Conservation (phyloP, 768 basidiomycete species). For the Rhodotorula taiwanensis region DNA sequence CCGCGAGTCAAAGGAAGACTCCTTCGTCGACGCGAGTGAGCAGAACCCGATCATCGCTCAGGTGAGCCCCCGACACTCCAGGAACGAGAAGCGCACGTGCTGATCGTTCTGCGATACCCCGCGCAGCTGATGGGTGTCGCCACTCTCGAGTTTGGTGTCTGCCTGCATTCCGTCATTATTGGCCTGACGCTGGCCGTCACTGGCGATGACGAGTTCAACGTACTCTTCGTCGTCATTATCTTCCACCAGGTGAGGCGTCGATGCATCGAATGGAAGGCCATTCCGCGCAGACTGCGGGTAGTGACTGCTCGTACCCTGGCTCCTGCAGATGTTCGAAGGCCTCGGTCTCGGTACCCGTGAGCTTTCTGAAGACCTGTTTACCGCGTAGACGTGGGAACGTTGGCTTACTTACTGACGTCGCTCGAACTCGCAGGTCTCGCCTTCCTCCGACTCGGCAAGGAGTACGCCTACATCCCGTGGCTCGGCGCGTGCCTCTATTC, state of each 20-base stretch:
- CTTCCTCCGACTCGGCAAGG: slow-evolving; percentile 37
- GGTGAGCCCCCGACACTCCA: neutral
- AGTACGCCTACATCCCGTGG: slow-evolving; percentile 23
- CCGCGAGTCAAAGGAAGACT: neutral
- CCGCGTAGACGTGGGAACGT: too few relatives aligned
- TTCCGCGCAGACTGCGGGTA: too few relatives aligned
- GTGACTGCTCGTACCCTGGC: neutral
- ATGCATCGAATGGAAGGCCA: too few relatives aligned
- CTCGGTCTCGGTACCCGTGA: slow-evolving; percentile 36
- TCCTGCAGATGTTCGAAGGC: slow-evolving; percentile 32
- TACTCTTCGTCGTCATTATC: slow-evolving; percentile 43
- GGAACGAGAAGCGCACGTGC: neutral
- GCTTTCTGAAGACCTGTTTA: neutral
- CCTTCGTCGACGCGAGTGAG: slow-evolving; percentile 33
- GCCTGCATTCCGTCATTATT: slow-evolving; percentile 39
- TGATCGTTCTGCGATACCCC: neutral
- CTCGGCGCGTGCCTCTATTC: slow-evolving; percentile 35
- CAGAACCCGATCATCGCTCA: slow-evolving; percentile 29
- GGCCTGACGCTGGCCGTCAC: slow-evolving; percentile 27
- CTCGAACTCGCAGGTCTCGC: slow-evolving; percentile 33
- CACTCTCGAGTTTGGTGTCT: slow-evolving; percentile 43
- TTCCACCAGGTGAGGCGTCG: slow-evolving; percentile 42
- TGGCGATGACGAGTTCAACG: slow-evolving; percentile 42
- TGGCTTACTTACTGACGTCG: too few relatives aligned
- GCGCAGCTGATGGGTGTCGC: slow-evolving; percentile 32